Percentiles rank a stretch among this genome's conserved stretches.
These are phyloP conservation scores for Rhododendron vialii DNA, from an alignment of 148 eudicot genomes.

Conservation along the genomic window DNA sequence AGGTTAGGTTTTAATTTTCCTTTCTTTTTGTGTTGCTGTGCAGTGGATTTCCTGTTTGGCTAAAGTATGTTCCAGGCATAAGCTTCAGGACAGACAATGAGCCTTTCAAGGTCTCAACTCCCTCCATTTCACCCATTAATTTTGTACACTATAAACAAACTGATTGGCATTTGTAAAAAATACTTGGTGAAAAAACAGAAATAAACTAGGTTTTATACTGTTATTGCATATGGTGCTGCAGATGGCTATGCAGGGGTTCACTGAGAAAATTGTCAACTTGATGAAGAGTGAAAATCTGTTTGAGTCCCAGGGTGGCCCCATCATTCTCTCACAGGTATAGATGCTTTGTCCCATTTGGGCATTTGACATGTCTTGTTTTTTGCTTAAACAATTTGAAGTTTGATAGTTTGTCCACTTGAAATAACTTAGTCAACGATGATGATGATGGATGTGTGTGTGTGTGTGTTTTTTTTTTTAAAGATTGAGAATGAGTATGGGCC, in stretches of 20 bases:
- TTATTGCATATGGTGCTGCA: slow-evolving; percentile 21
- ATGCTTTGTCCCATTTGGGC: background rate
- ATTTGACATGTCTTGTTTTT: background rate
- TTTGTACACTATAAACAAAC: background rate
- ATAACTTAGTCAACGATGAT: background rate
- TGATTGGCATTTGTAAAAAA: background rate
- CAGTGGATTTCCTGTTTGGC: slow-evolving; percentile 97
- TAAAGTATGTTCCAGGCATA: slow-evolving; percentile 89
- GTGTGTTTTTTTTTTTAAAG: slow-evolving; percentile 9
- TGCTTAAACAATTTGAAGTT: background rate
- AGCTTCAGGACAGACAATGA: slow-evolving; percentile 88
- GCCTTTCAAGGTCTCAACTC: slow-evolving; percentile 68
- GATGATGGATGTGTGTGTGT: background rate
- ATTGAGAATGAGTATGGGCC: slow-evolving; percentile 35
- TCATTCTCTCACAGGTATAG: slow-evolving; percentile 80
- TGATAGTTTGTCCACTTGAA: background rate
- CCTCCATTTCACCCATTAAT: background rate
- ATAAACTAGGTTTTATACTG: background rate
- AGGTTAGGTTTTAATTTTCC: background rate
- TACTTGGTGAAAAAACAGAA: background rate
- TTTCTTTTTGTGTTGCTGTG: slow-evolving; percentile 14
- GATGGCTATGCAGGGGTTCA: slow-evolving; percentile 81
- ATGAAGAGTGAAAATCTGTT: slow-evolving; percentile 69
- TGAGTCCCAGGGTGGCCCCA: slow-evolving; percentile 92
- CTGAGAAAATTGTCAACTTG: slow-evolving; percentile 66